phyloP scores from a whole-genome alignment of 768 basidiomycete genomes.

The Rhodotorula diobovata region DNA sequence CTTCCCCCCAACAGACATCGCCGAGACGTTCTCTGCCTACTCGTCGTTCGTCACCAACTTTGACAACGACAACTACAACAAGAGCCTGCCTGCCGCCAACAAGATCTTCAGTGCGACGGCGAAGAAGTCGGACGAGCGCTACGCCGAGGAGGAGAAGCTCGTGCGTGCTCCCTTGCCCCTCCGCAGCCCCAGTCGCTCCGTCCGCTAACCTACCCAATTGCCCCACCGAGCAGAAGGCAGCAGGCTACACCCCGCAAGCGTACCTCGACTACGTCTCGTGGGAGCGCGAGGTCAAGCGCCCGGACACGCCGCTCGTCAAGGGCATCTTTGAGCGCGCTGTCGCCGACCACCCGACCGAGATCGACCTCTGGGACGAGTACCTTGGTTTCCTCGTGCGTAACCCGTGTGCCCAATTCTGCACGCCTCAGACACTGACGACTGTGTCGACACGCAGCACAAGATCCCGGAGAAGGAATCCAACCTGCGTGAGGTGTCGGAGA shows the following conservation, averaged over 20 bases:
- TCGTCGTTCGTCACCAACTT: conserved; percentile 81
- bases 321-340: conserved; percentile 40
- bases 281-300: conserved; percentile 43
- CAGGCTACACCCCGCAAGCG: conserved; percentile 9
- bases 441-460: neutral
- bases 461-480: conserved; percentile 11
- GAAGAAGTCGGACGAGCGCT: conserved; percentile 21
- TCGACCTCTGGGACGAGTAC: conserved; percentile 62
- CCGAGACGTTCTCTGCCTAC: conserved; percentile 76
- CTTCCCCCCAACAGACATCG: conserved; percentile 56
- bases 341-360: conserved; percentile 20
- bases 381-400: conserved; percentile 60
- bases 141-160: conserved; percentile 34
- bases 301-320: conserved; percentile 38
- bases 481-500: conserved; percentile 17
- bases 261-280: conserved; percentile 43
- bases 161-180: neutral
- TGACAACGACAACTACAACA: conserved; percentile 72
- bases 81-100: conserved; percentile 68
- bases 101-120: conserved; percentile 55
- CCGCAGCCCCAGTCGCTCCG: neutral
- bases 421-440: neutral
- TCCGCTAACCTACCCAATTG: neutral
- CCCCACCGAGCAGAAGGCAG: conserved; percentile 1
- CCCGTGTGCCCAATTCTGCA: neutral